Evolutionary conservation across 805 yeast genomes (phyloP).

Genomic region (Metschnikowia arizonensis): DNA sequence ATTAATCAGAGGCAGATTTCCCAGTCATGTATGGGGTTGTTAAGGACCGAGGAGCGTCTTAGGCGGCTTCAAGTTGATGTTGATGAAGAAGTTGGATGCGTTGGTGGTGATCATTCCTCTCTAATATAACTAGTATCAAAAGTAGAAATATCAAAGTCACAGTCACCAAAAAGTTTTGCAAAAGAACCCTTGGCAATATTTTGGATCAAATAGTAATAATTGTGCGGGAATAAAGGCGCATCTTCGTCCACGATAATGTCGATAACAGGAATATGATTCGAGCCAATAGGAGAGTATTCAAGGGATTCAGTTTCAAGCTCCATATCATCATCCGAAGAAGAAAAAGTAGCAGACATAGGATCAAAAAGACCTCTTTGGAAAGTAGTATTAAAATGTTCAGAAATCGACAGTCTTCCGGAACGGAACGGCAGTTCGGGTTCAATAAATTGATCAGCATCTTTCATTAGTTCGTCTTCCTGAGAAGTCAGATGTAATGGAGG

Average conservation of each 20-base stretch:
- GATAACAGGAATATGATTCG: slow-evolving; percentile 37
- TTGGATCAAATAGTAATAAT: too few relatives aligned
- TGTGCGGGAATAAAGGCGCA: slow-evolving; percentile 19
- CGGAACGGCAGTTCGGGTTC: neutral
- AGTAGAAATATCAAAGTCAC: too few relatives aligned
- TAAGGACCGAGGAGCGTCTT: too few relatives aligned
- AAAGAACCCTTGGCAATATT: too few relatives aligned
- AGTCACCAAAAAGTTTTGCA: too few relatives aligned
- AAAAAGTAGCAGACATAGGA: neutral
- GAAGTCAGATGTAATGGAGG: too few relatives aligned
- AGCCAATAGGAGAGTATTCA: slow-evolving; percentile 3
- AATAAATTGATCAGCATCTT: neutral
- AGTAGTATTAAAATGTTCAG: slow-evolving; percentile 1
- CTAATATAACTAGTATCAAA: too few relatives aligned
- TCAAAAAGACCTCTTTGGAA: slow-evolving; percentile 1
- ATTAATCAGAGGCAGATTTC: too few relatives aligned
- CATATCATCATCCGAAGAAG: slow-evolving; percentile 9
- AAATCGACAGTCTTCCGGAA: neutral
- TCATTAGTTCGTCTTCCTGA: slow-evolving; percentile 9
- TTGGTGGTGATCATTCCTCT: too few relatives aligned
- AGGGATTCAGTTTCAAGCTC: slow-evolving; percentile 3
- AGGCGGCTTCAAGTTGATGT: too few relatives aligned
- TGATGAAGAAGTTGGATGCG: too few relatives aligned
- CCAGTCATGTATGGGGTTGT: too few relatives aligned
- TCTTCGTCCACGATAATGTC: slow-evolving; percentile 37